Evolutionary conservation across 495 filamentous ascomycete species (phyloP), one percentile per base, ranked within the genome.

Genomic region (Aspergillus conjunctus): DNA sequence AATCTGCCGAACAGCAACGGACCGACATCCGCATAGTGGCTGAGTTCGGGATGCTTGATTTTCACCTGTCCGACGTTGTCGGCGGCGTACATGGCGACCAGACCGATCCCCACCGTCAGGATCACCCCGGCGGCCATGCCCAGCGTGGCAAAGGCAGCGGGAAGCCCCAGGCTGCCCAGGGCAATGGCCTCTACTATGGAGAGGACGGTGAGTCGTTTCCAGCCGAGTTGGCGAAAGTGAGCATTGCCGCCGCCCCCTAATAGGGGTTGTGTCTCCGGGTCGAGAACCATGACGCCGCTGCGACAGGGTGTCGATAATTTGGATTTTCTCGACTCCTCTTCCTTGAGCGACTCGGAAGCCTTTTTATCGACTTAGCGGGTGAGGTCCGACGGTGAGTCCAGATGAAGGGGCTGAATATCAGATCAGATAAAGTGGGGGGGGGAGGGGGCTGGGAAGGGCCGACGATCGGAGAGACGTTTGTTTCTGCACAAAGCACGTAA

Each of bases 51-150:
- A 67, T 83, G 85, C 59, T 79, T 81, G 37, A 87, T 48, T 67
- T 89, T 89, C 61, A 91, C 83, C 70, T 89, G 87, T 22, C 85
- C 88, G 61, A 91, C 77, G 37, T 89, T 78, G 59, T 86, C 86
- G 65, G 85, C 85, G 49, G 86, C 88, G 70, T 91, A 92, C 58
- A 86, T 85, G 54, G 88, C 85, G 21, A 88, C 59, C 14, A 89
- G 60, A 14, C 88, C 88, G 12, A 89, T 60, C 32, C 73, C 68
- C 37, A 88, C 62, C 10, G 82, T 79, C 50, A 83, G 72, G 56
- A 88, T 77, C 32, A 79, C 69, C 31, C 72, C 72, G 12, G 72
- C 59, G 20, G 87, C 80, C 83, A 88, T 86, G n/a, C 85, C 85
- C 3, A 88, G 71, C 11, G 78, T 77, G 5, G 85, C 84, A 54